A percentile compares a stretch with the other conserved stretches of the same genome.
These are phyloP conservation scores for Myotisia sp. DNA, from an alignment of 2,329 filamentous ascomycete species.

Conservation along the genomic window DNA sequence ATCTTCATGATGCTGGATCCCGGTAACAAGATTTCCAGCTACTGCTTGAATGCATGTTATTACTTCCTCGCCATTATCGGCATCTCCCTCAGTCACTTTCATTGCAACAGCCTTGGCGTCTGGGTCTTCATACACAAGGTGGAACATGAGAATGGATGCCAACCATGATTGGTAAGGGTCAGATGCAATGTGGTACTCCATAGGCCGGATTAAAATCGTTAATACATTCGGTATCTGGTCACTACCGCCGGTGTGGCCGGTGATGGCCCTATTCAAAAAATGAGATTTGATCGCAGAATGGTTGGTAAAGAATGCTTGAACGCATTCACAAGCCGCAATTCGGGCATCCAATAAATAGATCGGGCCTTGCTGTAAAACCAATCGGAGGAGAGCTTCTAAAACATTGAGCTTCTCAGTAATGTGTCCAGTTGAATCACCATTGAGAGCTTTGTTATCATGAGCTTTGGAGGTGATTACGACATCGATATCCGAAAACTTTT, in stretches of 20 bases:
- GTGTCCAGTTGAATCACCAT: conserved; percentile 29
- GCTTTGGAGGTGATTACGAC: conserved; percentile 34
- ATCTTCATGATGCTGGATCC: conserved; percentile 62
- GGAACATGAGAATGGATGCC: conserved; percentile 71
- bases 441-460: conserved; percentile 20
- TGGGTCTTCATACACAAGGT: conserved; percentile 66
- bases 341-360: conserved; percentile 62
- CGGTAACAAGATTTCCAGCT: conserved; percentile 69
- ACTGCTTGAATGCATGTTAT: conserved; percentile 86
- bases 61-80: conserved; percentile 79
- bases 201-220: conserved; percentile 60
- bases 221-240: conserved; percentile 82
- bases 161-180: conserved; percentile 89
- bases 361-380: conserved; percentile 56
- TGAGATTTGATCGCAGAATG: conserved; percentile 71
- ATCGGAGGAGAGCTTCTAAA: conserved; percentile 79
- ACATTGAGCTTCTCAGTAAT: conserved; percentile 60
- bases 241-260: conserved; percentile 61
- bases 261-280: conserved; percentile 77
- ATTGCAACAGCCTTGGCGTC: conserved; percentile 68
- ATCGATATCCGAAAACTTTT: conserved; percentile 75
- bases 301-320: conserved; percentile 81
- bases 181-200: conserved; percentile 44
- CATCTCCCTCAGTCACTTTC: conserved; percentile 76
- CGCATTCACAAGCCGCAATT: conserved; percentile 71